These are phyloP conservation scores for Suhomyces xylopsoci DNA, from an alignment of 805 yeast species.

Conservation along the genomic window DNA sequence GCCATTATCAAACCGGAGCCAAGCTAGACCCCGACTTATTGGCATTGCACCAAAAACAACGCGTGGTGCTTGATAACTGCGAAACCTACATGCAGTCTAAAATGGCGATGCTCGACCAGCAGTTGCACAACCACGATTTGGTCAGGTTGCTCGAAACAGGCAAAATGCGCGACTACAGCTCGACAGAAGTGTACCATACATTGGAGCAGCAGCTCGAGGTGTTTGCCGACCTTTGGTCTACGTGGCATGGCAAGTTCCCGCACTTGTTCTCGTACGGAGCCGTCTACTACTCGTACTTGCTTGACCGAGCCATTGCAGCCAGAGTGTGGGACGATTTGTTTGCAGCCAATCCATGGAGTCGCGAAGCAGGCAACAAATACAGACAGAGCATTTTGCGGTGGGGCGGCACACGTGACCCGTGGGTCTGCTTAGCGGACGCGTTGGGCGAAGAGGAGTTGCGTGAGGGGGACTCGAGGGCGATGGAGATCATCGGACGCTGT, in stretches of 20 bases:
- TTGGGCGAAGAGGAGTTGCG: conserved; percentile 59
- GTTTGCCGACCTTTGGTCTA: conserved; percentile 65
- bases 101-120: conserved; percentile 87
- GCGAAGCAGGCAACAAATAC: conserved; percentile 74
- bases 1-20: conserved; percentile 65
- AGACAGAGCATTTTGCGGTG: conserved; percentile 69
- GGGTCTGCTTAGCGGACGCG: conserved; percentile 80
- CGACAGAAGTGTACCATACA: conserved; percentile 61
- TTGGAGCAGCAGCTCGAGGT: conserved; percentile 59
- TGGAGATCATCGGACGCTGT: conserved; percentile 41
- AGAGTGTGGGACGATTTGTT: conserved; percentile 79
- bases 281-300: conserved; percentile 84
- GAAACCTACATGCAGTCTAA: conserved; percentile 85
- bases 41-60: conserved; percentile 49
- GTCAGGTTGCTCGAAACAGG: conserved; percentile 5
- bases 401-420: conserved; percentile 93
- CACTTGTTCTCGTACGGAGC: conserved; percentile 93
- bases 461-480: conserved; percentile 69
- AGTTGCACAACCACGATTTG: conserved; percentile 48
- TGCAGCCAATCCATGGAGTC: conserved; percentile 62
- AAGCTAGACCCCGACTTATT: conserved; percentile 52
- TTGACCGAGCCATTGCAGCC: conserved; percentile 90
- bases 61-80: conserved; percentile 55
- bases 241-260: conserved; percentile 94
- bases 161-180: conserved; percentile 40